Percentiles rank a stretch among this genome's conserved stretches.
phyloP scores from a whole-genome alignment of 331 rosid genomes.

The Quercus lobata region DNA sequence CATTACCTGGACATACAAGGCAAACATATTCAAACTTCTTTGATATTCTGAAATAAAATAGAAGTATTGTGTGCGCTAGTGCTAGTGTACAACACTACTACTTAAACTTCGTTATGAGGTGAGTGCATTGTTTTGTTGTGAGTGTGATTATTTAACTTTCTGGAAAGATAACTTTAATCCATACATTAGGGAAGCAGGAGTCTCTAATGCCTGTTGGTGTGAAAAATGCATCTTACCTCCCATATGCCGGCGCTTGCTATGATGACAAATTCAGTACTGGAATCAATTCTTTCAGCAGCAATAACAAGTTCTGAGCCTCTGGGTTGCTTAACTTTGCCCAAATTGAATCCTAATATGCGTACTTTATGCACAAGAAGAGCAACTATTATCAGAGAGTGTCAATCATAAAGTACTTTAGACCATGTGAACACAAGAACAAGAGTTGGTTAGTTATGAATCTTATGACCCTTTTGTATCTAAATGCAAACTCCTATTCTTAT shows the following conservation, averaged over 20 bases:
- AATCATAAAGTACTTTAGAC: not conserved
- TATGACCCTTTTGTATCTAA: no score
- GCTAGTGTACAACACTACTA: no score
- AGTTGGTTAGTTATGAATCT: not conserved
- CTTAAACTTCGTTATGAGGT: no score
- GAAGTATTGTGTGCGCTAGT: not conserved
- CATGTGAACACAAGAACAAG: not conserved
- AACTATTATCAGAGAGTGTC: conserved; percentile 3
- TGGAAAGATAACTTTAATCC: no score
- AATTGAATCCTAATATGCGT: conserved; percentile 13
- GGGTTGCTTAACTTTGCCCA: conserved; percentile 19
- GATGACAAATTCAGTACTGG: conserved; percentile 59
- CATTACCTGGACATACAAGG: conserved; percentile 50
- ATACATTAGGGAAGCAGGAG: not conserved
- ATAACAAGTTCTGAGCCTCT: conserved; percentile 50
- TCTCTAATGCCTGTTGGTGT: not conserved
- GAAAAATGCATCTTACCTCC: conserved; percentile 55
- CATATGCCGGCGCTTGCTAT: conserved; percentile 79
- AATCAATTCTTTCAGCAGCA: conserved; percentile 43
- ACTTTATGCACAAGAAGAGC: not conserved
- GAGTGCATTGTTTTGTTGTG: no score
- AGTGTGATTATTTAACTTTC: no score
- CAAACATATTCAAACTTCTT: not conserved
- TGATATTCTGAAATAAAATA: not conserved
- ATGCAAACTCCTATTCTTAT: no score